Conservation (phyloP, 129 eudicot species). For the Logfia minima region DNA sequence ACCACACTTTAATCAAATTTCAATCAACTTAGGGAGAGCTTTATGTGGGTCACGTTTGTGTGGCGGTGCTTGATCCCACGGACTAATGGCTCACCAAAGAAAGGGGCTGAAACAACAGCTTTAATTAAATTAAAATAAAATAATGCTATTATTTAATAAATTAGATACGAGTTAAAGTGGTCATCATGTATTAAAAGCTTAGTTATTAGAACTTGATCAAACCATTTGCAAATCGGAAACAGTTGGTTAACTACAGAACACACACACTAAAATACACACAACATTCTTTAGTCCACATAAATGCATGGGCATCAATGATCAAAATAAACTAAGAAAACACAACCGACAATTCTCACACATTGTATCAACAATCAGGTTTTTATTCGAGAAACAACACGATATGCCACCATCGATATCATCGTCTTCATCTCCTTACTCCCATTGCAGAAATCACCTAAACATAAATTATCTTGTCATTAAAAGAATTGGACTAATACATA, state of each 20-base stretch:
- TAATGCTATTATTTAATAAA: too few relatives aligned
- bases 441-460: conserved; percentile 20
- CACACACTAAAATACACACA: conserved; percentile 21
- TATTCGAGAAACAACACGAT: conserved; percentile 22
- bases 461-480: not conserved
- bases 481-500: not conserved
- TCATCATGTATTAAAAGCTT: too few relatives aligned
- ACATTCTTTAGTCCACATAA: not conserved
- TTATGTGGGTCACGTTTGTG: too few relatives aligned
- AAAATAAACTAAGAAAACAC: conserved; percentile 15
- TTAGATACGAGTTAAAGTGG: too few relatives aligned
- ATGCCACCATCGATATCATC: not conserved
- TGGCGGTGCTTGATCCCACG: too few relatives aligned
- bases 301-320: conserved; percentile 11
- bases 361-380: conserved; percentile 20
- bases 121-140: too few relatives aligned
- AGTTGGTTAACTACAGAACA: not conserved
- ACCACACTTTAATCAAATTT: too few relatives aligned
- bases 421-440: not conserved
- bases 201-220: conserved; percentile 13
- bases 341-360: conserved; percentile 10
- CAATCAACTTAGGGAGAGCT: too few relatives aligned
- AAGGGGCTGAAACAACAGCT: too few relatives aligned
- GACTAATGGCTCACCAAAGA: too few relatives aligned
- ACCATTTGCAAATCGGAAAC: not conserved